Percentiles rank a stretch among this genome's conserved stretches.
Evolutionary conservation across 805 yeast genomes (phyloP).

Genomic region (Pichia californica): DNA sequence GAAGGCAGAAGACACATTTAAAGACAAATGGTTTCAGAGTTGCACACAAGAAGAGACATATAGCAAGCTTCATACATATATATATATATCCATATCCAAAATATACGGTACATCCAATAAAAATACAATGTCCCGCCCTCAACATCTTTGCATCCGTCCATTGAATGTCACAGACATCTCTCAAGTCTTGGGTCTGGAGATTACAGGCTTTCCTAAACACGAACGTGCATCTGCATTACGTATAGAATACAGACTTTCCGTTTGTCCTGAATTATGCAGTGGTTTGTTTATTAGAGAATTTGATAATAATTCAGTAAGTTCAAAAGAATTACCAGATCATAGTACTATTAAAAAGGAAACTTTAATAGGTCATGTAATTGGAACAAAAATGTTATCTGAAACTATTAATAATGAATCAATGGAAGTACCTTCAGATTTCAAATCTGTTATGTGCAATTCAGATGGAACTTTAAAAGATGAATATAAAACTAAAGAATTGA

Average conservation of each 20-base stretch:
- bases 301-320: conserved; percentile 17
- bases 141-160: conserved; percentile 68
- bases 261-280: conserved; percentile 85
- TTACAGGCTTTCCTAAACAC: conserved; percentile 56
- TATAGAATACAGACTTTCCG: conserved; percentile 60
- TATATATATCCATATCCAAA: too few relatives aligned
- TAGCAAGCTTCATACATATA: too few relatives aligned
- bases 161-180: conserved; percentile 67
- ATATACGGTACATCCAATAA: too few relatives aligned
- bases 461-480: conserved; percentile 6
- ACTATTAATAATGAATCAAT: conserved; percentile 52
- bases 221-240: conserved; percentile 68
- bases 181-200: conserved; percentile 56
- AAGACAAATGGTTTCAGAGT: too few relatives aligned
- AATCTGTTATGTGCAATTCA: conserved; percentile 1
- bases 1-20: too few relatives aligned
- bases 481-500: conserved; percentile 1
- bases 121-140: conserved; percentile 34
- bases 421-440: conserved; percentile 41
- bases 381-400: conserved; percentile 55
- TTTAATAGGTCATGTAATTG: conserved; percentile 74
- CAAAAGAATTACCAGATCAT: conserved; percentile 34
- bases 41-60: too few relatives aligned
- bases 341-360: conserved; percentile 52
- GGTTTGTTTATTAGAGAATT: conserved; percentile 80